Evolutionary conservation across 345 rosid genomes (phyloP).

Genomic region (Garcia nutans): DNA sequence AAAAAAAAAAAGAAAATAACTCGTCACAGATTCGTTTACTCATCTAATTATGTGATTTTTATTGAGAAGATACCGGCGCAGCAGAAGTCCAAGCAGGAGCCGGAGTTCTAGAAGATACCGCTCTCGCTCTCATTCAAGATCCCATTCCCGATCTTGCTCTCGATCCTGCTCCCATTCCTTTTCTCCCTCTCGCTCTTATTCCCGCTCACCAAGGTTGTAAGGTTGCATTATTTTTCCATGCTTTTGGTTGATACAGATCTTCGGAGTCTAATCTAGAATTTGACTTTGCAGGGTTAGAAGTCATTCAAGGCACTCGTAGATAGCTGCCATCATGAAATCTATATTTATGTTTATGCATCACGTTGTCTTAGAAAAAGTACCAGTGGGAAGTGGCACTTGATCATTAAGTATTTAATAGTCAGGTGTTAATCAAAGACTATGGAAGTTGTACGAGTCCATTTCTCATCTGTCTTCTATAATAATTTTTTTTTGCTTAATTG

Average conservation of each 20-base stretch:
- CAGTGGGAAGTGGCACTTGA: background rate
- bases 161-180: constrained; percentile 29
- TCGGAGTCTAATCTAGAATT: constrained; percentile 13
- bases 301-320: constrained; percentile 58
- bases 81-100: constrained; percentile 64
- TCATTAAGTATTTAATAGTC: background rate
- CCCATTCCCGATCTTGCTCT: constrained; percentile 38
- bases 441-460: background rate
- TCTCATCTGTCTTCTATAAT: background rate
- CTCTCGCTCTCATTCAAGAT: constrained; percentile 46
- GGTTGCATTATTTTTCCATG: background rate
- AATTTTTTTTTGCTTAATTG: background rate
- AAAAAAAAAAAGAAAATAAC: too few relatives aligned
- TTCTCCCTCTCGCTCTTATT: too few relatives aligned
- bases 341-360: background rate
- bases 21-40: background rate
- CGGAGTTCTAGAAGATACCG: constrained; percentile 57
- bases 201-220: constrained; percentile 75
- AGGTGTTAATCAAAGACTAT: background rate
- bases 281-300: constrained; percentile 59
- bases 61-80: constrained; percentile 47
- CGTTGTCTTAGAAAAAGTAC: background rate
- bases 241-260: background rate
- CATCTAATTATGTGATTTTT: constrained; percentile 7
- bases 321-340: background rate